phyloP scores from a whole-genome alignment of 1,284 basidiomycete genomes.

The Malassezia vespertilionis region DNA sequence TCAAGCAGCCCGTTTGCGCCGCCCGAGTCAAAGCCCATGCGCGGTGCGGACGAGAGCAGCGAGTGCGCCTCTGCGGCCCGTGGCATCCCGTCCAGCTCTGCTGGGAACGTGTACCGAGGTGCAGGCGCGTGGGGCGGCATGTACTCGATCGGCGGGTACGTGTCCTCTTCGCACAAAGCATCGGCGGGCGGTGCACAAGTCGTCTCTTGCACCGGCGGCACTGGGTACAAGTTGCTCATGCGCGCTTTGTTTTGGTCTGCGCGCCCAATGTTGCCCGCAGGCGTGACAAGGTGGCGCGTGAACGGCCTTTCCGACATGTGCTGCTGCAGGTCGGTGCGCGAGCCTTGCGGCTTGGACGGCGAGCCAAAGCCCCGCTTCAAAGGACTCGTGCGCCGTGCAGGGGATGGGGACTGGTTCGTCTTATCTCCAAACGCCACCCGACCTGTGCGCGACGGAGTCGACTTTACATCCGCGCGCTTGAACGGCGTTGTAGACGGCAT shows the following conservation, averaged over 20 bases:
- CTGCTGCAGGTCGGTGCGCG: conserved; percentile 5
- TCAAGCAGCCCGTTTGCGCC: too few species aligned
- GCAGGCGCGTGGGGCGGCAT: conserved; percentile 21
- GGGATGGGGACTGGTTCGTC: conserved; percentile 15
- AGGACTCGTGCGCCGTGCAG: neutral
- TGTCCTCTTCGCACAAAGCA: conserved; percentile 29
- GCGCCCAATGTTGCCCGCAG: conserved; percentile 33
- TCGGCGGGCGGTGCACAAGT: neutral
- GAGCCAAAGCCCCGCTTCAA: neutral
- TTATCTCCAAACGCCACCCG: conserved; percentile 15
- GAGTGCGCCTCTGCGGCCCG: conserved; percentile 24
- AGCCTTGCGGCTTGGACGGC: conserved; percentile 4
- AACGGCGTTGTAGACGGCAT: conserved; percentile 5
- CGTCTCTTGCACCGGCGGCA: neutral
- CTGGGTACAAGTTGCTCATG: conserved; percentile 30
- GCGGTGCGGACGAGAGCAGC: too few species aligned
- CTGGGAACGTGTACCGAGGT: conserved; percentile 23
- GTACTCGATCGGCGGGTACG: conserved; percentile 37
- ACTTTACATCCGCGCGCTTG: neutral
- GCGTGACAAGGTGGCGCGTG: conserved; percentile 29
- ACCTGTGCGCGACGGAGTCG: neutral
- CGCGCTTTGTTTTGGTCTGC: conserved; percentile 36
- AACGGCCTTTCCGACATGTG: conserved; percentile 12
- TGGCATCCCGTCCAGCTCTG: conserved; percentile 28
- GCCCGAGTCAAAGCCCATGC: too few species aligned